Base-by-base conservation (phyloP, 768 basidiomycete species). In the Suillus cothurnatus region DNA sequence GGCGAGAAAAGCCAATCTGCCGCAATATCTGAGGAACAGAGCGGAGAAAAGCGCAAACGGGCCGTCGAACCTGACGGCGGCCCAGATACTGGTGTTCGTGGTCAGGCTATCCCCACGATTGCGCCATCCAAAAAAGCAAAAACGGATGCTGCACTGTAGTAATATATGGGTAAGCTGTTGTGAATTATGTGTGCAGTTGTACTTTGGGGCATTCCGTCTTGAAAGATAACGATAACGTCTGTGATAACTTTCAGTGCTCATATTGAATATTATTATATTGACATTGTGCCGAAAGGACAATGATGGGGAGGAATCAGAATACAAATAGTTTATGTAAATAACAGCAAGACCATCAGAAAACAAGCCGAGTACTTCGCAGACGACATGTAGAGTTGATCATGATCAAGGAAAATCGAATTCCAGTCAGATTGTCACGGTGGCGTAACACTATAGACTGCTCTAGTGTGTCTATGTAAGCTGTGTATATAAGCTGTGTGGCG, bases 21-120 rank as follows among this genome's bases (percentile, higher is more conserved):
- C 23, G 66, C 71, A 3, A 71, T 70, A 14, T 79, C 73, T 5
- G 83, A 79, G 9, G 86, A 85, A 49, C 79, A 80, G 65, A 74
- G 79, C 2, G 91, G 90, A 34, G 90, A 90, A 68, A 94, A 94
- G 80, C 81, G 92, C 65, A 94, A 93, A 74, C 85, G 90, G 45
- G 87, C 83, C 1, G 81, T 91, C 0, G 92, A 93, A 71, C 91
- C 91, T 2, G 92, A 93, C 70, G 92, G 91, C 68, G 92, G 89
- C 0, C 86, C 88, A 3, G 85, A 89, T 69, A 81, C 83, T 32
- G 91, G 91, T 12, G 74, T 87, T 14, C 84, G 91, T 28, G 91
- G 91, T 0, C 81, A 79, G 9, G 81, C 78, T 38, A 88, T 87
- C 4, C 92, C 92, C 14, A 61, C 72, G 15, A 76, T 85, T 49